These are phyloP conservation scores for Backusella sp. DNA, from an alignment of 192 early-diverging fungal species.

Conservation along the genomic window DNA sequence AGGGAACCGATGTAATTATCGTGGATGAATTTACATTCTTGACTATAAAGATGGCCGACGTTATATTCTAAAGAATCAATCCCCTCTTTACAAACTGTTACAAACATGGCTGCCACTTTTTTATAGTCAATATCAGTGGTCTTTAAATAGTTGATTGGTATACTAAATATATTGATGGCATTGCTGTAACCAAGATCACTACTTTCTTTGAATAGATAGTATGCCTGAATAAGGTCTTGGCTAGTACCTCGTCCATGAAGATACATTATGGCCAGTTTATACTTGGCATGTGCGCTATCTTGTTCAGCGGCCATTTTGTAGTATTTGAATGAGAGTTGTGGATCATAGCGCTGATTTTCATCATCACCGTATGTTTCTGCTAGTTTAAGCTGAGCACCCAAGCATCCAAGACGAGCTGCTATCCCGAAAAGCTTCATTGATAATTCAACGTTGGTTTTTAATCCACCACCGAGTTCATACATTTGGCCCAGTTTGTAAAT, in stretches of 20 bases:
- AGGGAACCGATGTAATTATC: no score
- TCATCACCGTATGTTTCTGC: no score
- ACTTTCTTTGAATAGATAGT: not conserved
- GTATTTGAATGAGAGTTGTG: not conserved
- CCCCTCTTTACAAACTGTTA: not conserved
- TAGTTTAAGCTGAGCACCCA: no score
- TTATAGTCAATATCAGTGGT: not conserved
- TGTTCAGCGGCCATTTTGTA: conserved; percentile 14
- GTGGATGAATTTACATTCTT: no score
- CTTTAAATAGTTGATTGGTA: not conserved
- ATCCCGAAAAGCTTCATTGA: no score
- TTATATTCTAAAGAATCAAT: not conserved
- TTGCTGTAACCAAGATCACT: not conserved
- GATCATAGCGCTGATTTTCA: no score
- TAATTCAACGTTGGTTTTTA: no score
- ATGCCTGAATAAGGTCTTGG: not conserved
- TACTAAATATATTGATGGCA: not conserved
- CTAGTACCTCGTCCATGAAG: conserved; percentile 18
- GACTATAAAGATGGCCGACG: not conserved
- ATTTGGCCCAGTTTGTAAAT: no score
- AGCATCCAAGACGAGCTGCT: no score
- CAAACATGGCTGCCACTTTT: not conserved
- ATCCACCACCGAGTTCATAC: no score
- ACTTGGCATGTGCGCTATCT: not conserved
- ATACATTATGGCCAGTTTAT: not conserved